phyloP scores from a whole-genome alignment of 148 eudicot species.

The Rhododendron mucronatum region DNA sequence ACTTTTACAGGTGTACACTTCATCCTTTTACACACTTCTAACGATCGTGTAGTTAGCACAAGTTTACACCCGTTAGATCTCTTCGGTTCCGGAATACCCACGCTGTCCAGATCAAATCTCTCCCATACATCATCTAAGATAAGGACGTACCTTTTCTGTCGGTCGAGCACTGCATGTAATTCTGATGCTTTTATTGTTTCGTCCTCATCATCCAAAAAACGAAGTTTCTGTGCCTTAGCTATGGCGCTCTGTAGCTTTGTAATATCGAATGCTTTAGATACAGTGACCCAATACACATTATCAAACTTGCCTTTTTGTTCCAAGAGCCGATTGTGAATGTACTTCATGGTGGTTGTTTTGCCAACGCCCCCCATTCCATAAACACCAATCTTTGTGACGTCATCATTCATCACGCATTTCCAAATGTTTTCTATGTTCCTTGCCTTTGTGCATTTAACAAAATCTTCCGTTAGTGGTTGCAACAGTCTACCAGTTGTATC shows the following conservation, averaged over 20 bases:
- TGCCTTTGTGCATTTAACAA: background rate
- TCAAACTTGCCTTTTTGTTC: background rate
- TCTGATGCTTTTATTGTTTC: background rate
- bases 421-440: background rate
- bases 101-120: background rate
- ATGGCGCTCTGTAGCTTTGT: background rate
- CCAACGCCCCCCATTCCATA: background rate
- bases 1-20: background rate
- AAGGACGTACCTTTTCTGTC: background rate
- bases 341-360: background rate
- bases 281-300: background rate
- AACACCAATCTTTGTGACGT: background rate
- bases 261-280: background rate
- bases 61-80: background rate
- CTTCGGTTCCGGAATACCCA: background rate
- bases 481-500: no score
- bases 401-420: background rate
- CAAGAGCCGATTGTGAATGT: background rate
- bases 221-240: background rate
- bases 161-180: background rate
- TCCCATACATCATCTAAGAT: background rate
- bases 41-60: background rate
- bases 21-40: background rate
- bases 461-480: background rate
- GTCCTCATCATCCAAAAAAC: background rate